Conservation (phyloP, 345 rosid genomes). For the Toxicodendron radicans region DNA sequence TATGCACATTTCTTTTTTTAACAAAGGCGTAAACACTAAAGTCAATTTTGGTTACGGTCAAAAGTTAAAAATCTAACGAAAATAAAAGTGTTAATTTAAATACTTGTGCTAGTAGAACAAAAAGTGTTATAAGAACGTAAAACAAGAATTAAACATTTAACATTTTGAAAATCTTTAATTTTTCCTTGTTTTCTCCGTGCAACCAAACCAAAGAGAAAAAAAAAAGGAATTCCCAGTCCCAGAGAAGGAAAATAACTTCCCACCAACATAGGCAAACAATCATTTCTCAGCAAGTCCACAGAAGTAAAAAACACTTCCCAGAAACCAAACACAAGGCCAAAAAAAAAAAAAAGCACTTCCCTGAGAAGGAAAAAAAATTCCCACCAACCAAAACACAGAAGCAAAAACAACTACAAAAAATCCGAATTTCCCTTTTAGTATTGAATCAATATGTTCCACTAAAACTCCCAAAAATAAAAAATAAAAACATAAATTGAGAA, state of each 20-base stretch:
- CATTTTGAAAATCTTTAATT: not conserved
- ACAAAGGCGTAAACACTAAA: not conserved
- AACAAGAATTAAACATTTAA: not conserved
- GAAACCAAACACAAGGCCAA: not conserved
- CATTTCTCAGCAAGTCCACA: not conserved
- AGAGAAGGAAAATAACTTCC: no score
- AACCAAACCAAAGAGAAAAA: not conserved
- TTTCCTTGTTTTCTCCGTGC: not conserved
- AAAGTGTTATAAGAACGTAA: not conserved
- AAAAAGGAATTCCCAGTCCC: no score
- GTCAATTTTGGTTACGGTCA: not conserved
- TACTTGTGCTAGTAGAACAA: not conserved
- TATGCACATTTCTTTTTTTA: not conserved
- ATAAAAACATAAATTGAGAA: slow-evolving; percentile 4
- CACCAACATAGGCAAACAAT: not conserved
- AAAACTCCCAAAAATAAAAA: not conserved
- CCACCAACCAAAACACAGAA: not conserved
- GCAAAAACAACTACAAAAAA: no score
- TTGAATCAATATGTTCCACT: not conserved
- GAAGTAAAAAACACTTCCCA: not conserved
- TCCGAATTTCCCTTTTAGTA: not conserved
- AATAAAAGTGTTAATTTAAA: not conserved
- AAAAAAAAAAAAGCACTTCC: not conserved
- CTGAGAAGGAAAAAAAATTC: not conserved
- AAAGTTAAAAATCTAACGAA: not conserved